Evolutionary conservation across 208 protist species (phyloP), one percentile per base, ranked within the genome.

Genomic region (Lotmaria passim): DNA sequence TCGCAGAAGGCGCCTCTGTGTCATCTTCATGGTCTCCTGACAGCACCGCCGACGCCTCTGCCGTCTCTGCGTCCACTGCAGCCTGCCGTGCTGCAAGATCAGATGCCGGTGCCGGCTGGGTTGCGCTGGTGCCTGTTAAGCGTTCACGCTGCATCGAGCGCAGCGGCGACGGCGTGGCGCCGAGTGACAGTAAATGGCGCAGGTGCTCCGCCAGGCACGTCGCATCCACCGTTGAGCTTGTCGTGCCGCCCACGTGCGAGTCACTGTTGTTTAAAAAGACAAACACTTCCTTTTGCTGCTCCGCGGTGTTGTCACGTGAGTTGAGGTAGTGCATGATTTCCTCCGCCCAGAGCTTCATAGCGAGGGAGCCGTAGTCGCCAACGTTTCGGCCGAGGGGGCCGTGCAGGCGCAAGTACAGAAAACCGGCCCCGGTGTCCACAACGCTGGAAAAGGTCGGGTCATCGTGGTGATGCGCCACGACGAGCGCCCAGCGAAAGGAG

Each of bases 221-320:
- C 19, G 88, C 88, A 51, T 94, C 88, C 62, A 94, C 85, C 3
- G 74, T 79, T 6, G 88, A 94, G 73, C 88, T 94, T 46, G 81
- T 86, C 43, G 79, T 71, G 50, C 83, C 83, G 51, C 76, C 75
- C 19, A 91, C 75, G 33, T 91, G 56, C n/a, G 88, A 94, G 60
- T 91, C 81, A 58, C 78, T 90, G 76, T 94, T 94, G 71, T 94
- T 94, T 44, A 94, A 60, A 47, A 91, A 91, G 23, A 89, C 75
- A 64, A 86, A 94, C 26, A 94, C 85, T 57, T 94, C 83, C 19
- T 79, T 71, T 21, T 23, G 41, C 21, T 44, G 2, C 26, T 39
- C n/a, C n/a, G 48, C 38, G 5, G 26, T 39, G 11, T 7, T 17
- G n/a, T 10, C 39, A 4, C 19, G 2, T 6, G 38, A 30, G 11